A percentile compares a stretch with the other conserved stretches of the same genome.
phyloP scores from a whole-genome alignment of 2,329 filamentous ascomycete genomes.

The Neopestalotiopsis sp. region DNA sequence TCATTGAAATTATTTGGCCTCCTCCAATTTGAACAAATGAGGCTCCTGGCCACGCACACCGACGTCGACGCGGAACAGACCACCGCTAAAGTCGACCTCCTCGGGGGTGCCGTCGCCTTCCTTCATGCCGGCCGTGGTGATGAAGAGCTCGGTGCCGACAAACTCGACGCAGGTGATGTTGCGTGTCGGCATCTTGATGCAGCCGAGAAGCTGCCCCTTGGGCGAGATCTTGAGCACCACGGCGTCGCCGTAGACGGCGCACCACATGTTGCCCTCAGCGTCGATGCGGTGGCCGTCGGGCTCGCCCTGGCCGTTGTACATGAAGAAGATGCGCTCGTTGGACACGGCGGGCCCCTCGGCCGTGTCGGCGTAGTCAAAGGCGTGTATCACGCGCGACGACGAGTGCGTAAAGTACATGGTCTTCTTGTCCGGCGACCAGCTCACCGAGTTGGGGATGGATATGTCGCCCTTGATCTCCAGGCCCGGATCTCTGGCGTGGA shows the following conservation, averaged over 20 bases:
- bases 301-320: conserved; percentile 66
- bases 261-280: conserved; percentile 85
- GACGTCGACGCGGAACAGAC: conserved; percentile 78
- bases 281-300: conserved; percentile 90
- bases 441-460: conserved; percentile 83
- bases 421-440: conserved; percentile 75
- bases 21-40: conserved; percentile 65
- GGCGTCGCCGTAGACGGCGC: conserved; percentile 80
- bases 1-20: not conserved
- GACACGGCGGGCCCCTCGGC: conserved; percentile 65
- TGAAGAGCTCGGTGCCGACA: conserved; percentile 74
- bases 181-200: conserved; percentile 76
- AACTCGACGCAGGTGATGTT: conserved; percentile 85
- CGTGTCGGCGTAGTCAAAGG: conserved; percentile 70
- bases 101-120: conserved; percentile 66
- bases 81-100: conserved; percentile 70
- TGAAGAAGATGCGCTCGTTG: conserved; percentile 75
- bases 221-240: conserved; percentile 77
- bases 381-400: conserved; percentile 70
- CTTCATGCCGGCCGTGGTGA: conserved; percentile 77
- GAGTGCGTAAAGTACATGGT: conserved; percentile 87
- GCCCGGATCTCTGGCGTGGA: conserved; percentile 66
- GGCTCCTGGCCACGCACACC: conserved; percentile 69
- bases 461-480: conserved; percentile 64
- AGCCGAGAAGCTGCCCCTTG: conserved; percentile 72